These are phyloP conservation scores for Blumeria hordei DNA, from an alignment of 2,329 filamentous ascomycete species.

Conservation along the genomic window DNA sequence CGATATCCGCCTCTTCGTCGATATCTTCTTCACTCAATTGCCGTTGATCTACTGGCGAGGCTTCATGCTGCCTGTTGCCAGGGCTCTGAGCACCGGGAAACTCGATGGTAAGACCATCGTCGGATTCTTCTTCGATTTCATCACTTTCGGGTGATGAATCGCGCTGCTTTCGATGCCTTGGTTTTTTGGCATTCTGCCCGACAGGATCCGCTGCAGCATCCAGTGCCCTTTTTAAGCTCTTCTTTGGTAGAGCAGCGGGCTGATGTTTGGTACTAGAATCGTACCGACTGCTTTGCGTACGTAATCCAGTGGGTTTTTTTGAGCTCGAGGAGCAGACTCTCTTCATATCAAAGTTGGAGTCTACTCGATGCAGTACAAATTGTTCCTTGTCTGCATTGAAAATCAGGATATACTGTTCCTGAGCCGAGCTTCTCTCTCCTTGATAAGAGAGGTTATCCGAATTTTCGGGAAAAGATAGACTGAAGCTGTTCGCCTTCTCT, in stretches of 20 bases:
- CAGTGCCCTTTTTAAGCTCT: conserved; percentile 8
- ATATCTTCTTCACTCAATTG: conserved; percentile 12
- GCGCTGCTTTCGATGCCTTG: conserved; percentile 15
- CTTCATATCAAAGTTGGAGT: conserved; percentile 76
- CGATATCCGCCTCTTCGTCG: conserved; percentile 22
- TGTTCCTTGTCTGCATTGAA: conserved; percentile 24
- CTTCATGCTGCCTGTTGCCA: conserved; percentile 13
- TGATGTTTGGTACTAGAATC: conserved; percentile 21
- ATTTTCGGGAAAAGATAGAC: conserved; percentile 27
- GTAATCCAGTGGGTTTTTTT: conserved; percentile 26
- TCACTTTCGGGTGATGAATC: conserved; percentile 15
- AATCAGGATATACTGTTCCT: conserved; percentile 28
- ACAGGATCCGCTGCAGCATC: conserved; percentile 11
- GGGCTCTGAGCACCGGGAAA: conserved; percentile 27
- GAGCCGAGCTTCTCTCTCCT: conserved; percentile 30
- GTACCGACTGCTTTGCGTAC: conserved; percentile 43
- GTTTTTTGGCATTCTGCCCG: conserved; percentile 13
- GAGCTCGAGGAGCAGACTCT: conserved; percentile 45
- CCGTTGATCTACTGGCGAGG: conserved; percentile 10
- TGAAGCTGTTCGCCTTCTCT: conserved; percentile 18
- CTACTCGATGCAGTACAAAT: conserved; percentile 52
- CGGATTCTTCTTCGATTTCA: conserved; percentile 22
- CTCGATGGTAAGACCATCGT: conserved; percentile 32
- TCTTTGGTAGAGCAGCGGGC: conserved; percentile 7
- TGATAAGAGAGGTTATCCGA: conserved; percentile 34